Evolutionary conservation across 345 rosid genomes (phyloP).

Genomic region (Viola odorata): DNA sequence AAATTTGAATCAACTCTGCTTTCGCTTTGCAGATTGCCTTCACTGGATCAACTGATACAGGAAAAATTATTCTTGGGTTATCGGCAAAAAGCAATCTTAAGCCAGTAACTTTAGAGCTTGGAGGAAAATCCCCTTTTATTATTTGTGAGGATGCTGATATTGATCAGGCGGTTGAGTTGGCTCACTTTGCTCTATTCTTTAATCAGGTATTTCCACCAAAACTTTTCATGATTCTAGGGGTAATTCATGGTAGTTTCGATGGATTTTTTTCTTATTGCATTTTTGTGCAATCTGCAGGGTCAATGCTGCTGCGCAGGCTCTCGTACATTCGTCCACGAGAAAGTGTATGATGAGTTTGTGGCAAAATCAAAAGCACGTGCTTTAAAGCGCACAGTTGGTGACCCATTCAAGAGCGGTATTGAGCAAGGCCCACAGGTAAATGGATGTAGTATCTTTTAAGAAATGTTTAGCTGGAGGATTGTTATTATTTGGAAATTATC

Average conservation of each 20-base stretch:
- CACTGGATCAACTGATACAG: slow-evolving; percentile 83
- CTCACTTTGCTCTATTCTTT: slow-evolving; percentile 83
- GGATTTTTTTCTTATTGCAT: slow-evolving; percentile 1
- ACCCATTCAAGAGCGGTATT: slow-evolving; percentile 72
- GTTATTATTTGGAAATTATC: too few species aligned
- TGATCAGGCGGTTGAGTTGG: slow-evolving; percentile 76
- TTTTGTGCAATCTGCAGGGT: slow-evolving; percentile 48
- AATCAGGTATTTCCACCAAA: slow-evolving; percentile 56
- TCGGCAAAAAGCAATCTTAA: slow-evolving; percentile 88
- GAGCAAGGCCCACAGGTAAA: slow-evolving; percentile 98
- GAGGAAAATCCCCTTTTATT: slow-evolving; percentile 96
- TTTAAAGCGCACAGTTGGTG: slow-evolving; percentile 60
- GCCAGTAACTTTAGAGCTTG: slow-evolving; percentile 89
- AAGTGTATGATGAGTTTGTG: slow-evolving; percentile 69
- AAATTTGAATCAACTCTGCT: neutral
- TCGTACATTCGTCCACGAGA: slow-evolving; percentile 88
- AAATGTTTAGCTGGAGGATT: neutral
- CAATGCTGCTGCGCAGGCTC: slow-evolving; percentile 97
- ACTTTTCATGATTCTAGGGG: neutral
- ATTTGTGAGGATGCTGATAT: slow-evolving; percentile 93
- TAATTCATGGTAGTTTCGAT: neutral
- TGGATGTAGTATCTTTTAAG: neutral
- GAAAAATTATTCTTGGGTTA: slow-evolving; percentile 57
- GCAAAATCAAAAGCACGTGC: slow-evolving; percentile 88
- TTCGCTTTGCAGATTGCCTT: slow-evolving; percentile 64